A percentile compares a stretch with the other conserved stretches of the same genome.
Evolutionary conservation across 2,329 filamentous ascomycete species (phyloP).

Genomic region (Epichloe baconii): DNA sequence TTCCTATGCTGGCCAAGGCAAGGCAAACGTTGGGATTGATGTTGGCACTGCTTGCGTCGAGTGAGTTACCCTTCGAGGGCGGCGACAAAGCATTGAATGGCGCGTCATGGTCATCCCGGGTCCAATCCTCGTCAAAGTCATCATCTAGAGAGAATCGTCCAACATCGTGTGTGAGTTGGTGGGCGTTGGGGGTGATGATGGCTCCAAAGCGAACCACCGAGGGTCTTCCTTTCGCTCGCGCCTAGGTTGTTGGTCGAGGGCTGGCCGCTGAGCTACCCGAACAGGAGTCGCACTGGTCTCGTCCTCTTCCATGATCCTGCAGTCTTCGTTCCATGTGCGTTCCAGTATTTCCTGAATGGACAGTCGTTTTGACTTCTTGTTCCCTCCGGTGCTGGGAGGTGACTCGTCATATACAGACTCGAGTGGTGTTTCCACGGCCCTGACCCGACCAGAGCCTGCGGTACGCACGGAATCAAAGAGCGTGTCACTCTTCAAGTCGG

Average conservation of each 20-base stretch:
- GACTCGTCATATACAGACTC: constrained; percentile 77
- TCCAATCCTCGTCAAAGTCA: constrained; percentile 52
- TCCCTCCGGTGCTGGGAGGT: constrained; percentile 44
- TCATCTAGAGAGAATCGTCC: constrained; percentile 44
- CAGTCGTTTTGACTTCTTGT: constrained; percentile 38
- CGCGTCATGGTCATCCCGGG: constrained; percentile 36
- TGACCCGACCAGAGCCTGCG: constrained; percentile 50
- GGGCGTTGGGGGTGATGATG: constrained; percentile 4
- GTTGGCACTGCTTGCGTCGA: constrained; percentile 34
- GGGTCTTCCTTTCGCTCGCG: constrained; percentile 1
- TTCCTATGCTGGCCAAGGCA: constrained; percentile 40
- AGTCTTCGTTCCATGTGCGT: constrained; percentile 39
- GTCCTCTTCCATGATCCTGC: constrained; percentile 50
- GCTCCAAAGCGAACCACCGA: not conserved
- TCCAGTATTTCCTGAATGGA: constrained; percentile 48
- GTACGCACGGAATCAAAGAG: constrained; percentile 67
- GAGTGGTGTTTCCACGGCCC: constrained; percentile 55
- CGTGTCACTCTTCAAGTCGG: constrained; percentile 66
- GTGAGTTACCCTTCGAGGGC: constrained; percentile 35
- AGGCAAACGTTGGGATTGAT: constrained; percentile 41
- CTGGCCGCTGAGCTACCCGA: constrained; percentile 21
- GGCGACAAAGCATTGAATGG: constrained; percentile 45
- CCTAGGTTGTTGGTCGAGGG: constrained; percentile 4
- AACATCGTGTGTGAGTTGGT: constrained; percentile 22
- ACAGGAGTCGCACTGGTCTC: constrained; percentile 42